phyloP scores from a whole-genome alignment of 495 filamentous ascomycete species.

The Lasiosphaeria ovina region DNA sequence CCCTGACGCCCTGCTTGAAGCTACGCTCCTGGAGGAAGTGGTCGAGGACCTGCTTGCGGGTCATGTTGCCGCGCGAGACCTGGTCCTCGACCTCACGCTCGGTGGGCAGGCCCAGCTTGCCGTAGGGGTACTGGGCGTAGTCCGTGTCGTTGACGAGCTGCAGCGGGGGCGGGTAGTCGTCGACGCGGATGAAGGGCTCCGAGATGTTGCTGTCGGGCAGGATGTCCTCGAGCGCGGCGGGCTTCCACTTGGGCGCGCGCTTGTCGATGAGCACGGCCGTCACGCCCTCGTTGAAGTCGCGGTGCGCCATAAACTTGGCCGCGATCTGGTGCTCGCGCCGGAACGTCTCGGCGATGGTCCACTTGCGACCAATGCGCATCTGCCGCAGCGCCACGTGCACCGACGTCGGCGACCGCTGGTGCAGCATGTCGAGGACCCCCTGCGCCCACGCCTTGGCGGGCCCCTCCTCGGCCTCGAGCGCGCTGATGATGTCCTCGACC shows the following conservation, averaged over 20 bases:
- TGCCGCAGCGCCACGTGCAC: slow-evolving; percentile 78
- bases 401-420: slow-evolving; percentile 74
- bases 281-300: slow-evolving; percentile 87
- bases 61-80: slow-evolving; percentile 42
- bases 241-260: slow-evolving; percentile 66
- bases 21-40: slow-evolving; percentile 44
- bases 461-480: slow-evolving; percentile 58
- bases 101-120: slow-evolving; percentile 20
- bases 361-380: slow-evolving; percentile 69
- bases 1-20: slow-evolving; percentile 55
- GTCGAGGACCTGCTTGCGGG: slow-evolving; percentile 43
- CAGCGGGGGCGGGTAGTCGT: slow-evolving; percentile 43
- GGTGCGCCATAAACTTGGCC: slow-evolving; percentile 76
- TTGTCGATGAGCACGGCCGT: slow-evolving; percentile 70
- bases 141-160: slow-evolving; percentile 46
- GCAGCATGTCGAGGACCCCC: slow-evolving; percentile 67
- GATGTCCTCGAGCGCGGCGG: slow-evolving; percentile 63
- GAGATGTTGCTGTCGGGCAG: slow-evolving; percentile 46
- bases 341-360: slow-evolving; percentile 82
- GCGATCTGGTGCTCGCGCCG: slow-evolving; percentile 78
- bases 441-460: slow-evolving; percentile 65
- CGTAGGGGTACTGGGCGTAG: slow-evolving; percentile 69
- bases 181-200: slow-evolving; percentile 57
- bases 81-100: slow-evolving; percentile 65
- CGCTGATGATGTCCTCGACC: slow-evolving; percentile 66